Base-by-base conservation (phyloP, 2,329 filamentous ascomycete species). In the Trichothecium sympodiale region DNA sequence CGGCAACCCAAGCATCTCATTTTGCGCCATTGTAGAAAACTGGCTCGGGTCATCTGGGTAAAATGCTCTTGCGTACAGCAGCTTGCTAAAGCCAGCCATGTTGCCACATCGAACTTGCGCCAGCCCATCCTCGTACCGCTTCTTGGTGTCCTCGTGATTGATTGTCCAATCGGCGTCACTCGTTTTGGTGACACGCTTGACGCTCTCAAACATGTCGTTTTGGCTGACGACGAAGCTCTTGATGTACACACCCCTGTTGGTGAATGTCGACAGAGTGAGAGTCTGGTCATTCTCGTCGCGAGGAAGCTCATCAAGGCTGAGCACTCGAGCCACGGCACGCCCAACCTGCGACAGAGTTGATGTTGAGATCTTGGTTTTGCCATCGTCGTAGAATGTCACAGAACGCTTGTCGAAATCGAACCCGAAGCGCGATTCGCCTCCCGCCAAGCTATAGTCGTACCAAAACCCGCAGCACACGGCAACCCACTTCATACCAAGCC, bases 121-220 rank as follows among this genome's bases (percentile, higher is more conserved):
- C n/a, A n/a, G n/a, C n/a, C n/a, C n/a, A n/a, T n/a, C n/a, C n/a
- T n/a, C n/a, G n/a, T n/a, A n/a, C n/a, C n/a, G n/a, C n/a, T n/a
- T n/a, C n/a, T n/a, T n/a, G n/a, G n/a, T n/a, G n/a, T n/a, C n/a
- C n/a, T n/a, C n/a, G n/a, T n/a, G n/a, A n/a, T n/a, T n/a, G n/a
- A n/a, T n/a, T n/a, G 51, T 64, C 79, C 79, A 84, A 46, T 83
- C 77, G 0, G 52, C 55, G 28, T 77, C 70, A 2, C 56, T 68
- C 0, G 69, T 74, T 0, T 67, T 66, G 0, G 71, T 69, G 4
- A 77, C 76, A 0, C 69, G 67, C 46, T 77, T 64, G 10, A 78
- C 54, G n/a, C 67, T 68, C 27, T 69, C 67, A 36, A 83, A 64
- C 60, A 83, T 82, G 8, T 83, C 77, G 9, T 64, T 62, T 52